Evolutionary conservation across 2,329 filamentous ascomycete genomes (phyloP).

Genomic region (Colletotrichum spinosum): DNA sequence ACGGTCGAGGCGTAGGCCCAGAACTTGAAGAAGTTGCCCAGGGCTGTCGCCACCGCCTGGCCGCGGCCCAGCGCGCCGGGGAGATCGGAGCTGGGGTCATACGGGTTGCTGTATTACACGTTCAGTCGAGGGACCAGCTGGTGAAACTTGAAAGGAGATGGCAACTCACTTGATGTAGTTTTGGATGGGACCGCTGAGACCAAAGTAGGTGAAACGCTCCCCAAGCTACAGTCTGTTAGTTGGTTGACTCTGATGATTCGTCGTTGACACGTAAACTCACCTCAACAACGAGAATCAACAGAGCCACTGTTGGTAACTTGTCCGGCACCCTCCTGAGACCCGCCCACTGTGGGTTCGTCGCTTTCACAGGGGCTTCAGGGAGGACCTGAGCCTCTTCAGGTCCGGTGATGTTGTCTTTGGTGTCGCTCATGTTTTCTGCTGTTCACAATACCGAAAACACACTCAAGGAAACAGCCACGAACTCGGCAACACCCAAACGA

Average conservation of each 20-base stretch:
- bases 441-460: no score
- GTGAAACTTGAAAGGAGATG: background rate
- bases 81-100: conserved; percentile 39
- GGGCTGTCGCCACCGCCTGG: conserved; percentile 36
- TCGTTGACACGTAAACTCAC: conserved; percentile 2
- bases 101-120: conserved; percentile 36
- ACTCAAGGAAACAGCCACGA: no score
- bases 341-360: no score
- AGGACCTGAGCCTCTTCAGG: no score
- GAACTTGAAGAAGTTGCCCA: conserved; percentile 46
- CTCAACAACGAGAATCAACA: conserved; percentile 40
- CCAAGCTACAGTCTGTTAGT: conserved; percentile 38
- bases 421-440: no score
- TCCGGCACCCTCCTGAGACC: no score
- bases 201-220: conserved; percentile 47
- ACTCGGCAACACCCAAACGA: no score
- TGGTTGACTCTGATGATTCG: background rate
- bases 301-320: no score
- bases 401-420: no score
- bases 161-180: conserved; percentile 45
- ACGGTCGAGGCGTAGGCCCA: conserved; percentile 39
- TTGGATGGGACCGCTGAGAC: conserved; percentile 46
- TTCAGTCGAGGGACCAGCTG: background rate
- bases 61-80: conserved; percentile 38
- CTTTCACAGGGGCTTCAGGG: no score